Base-by-base conservation (phyloP, 768 basidiomycete species). In the Suillus plorans region DNA sequence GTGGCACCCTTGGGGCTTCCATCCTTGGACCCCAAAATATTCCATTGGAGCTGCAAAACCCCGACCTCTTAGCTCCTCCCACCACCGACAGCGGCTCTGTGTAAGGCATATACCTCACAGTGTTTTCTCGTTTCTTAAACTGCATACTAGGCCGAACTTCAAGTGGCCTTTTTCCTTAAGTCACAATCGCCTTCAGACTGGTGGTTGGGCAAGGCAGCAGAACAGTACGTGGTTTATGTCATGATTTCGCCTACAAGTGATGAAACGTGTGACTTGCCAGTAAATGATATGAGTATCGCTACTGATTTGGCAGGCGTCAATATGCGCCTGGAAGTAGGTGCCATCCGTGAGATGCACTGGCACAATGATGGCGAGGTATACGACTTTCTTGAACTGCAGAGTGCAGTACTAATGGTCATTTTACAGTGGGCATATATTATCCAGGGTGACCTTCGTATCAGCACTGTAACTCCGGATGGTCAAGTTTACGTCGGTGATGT, bases 201-300 rank as follows among this genome's bases (percentile, higher is more conserved):
- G 87, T n/a, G 89, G 89, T 2, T 89, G 88, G 87, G 84, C 88
- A 36, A 80, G 87, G 55, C 81, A 87, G 69, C 83, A 88, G 71
- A 89, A 86, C 66, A 65, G 88, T 84, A 60, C 22, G 80, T 71
- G 6, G 2, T 55, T 13, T 12, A 34, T 49, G 31, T 16, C 12
- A 37, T 31, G 10, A 25, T 31, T n/a, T 34, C 20, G 13, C 61
- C 31, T 34, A 56, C 57, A 52, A 50, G 18, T 69, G 49, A 67
- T 79, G 68, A 69, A 34, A 80, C 36, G 20, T 42, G 37, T 61
- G 36, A 14, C 20, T 39, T 66, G 13, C 6, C 58, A 83, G 83
- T 80, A 5, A 63, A 75, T 1, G 65, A 72, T 7, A 74, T 84
- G 78, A 77, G 82, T 3, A 64, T 82, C 14, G 81, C 82, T 8